Evolutionary conservation across 108 stramenopile genomes (phyloP), one percentile per base, ranked within the genome.

Genomic region (Bacterosira constricta): DNA sequence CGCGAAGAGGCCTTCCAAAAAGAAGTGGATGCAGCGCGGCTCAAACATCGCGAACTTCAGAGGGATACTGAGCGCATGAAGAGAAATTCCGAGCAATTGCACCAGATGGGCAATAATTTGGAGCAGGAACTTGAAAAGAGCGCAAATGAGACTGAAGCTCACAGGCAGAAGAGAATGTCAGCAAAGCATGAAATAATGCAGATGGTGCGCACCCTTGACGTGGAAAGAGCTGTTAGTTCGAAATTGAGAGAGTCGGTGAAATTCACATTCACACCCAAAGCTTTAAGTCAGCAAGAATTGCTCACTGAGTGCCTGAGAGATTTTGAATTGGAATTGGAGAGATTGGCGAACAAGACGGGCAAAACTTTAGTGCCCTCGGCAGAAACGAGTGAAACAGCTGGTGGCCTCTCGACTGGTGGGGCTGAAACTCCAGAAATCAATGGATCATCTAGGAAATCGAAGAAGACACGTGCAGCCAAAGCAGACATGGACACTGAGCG

Each of bases 111-210:
- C 21, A 90, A 74, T 45, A 85, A 78, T 26, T 46, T 91, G 63
- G 85, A 94, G 63, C 83, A 87, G 54, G 88, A 90, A 62, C 70
- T 91, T 31, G 83, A 84, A 9, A 85, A 88, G 42, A 86, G 81
- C 51, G 87, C 88, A 25, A 84, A 81, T 20, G 88, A 94, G 73
- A 88, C 90, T 10, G 93, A 94, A 71, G 88, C 89, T 30, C 90
- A 94, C 73, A 94, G 91, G 63, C 88, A 91, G 54, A 91, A 91
- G 51, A 83, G 93, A 15, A 52, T 94, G 41, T 79, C 90, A 6
- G 92, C 92, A 50, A 90, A 91, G 78, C 86, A 94, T 68, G 93
- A 94, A 49, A 75, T 94, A 20, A 94, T 94, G 93, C 80, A 88
- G 29, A 86, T 94, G 41, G 71, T 94, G 25, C 71, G 85, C 25